These are phyloP conservation scores for Punica granatum DNA, from an alignment of 345 rosid genomes.

Conservation along the genomic window DNA sequence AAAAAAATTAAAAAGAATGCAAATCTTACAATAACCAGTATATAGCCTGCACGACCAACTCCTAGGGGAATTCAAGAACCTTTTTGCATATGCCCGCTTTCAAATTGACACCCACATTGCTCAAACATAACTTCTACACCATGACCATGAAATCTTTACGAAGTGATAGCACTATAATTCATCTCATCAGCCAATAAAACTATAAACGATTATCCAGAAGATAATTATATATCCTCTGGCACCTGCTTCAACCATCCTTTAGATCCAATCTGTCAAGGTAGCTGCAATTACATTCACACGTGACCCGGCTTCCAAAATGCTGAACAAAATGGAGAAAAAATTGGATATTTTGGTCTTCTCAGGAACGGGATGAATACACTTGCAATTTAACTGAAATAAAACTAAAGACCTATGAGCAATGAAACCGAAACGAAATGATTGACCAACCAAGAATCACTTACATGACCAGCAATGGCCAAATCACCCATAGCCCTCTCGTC, in stretches of 20 bases:
- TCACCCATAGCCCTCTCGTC: constrained; percentile 67
- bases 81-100: not conserved
- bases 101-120: not conserved
- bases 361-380: not conserved
- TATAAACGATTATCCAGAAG: not conserved
- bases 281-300: not conserved
- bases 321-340: too few relatives aligned
- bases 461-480: constrained; percentile 93
- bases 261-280: not conserved
- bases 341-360: not conserved
- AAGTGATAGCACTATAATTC: not conserved
- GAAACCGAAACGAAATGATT: not conserved
- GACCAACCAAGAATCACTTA: constrained; percentile 26
- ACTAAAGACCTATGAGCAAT: not conserved
- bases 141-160: not conserved
- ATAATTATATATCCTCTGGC: not conserved
- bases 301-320: not conserved
- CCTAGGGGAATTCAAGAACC: not conserved
- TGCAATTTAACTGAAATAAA: not conserved
- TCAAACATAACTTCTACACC: not conserved
- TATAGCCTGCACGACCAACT: not conserved
- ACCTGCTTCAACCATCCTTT: not conserved
- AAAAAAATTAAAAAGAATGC: not conserved
- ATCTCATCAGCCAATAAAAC: not conserved
- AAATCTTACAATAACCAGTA: not conserved